A percentile compares a stretch with the other conserved stretches of the same genome.
Evolutionary conservation across 208 protist genomes (phyloP).

Genomic region (Acanthamoeba quina): DNA sequence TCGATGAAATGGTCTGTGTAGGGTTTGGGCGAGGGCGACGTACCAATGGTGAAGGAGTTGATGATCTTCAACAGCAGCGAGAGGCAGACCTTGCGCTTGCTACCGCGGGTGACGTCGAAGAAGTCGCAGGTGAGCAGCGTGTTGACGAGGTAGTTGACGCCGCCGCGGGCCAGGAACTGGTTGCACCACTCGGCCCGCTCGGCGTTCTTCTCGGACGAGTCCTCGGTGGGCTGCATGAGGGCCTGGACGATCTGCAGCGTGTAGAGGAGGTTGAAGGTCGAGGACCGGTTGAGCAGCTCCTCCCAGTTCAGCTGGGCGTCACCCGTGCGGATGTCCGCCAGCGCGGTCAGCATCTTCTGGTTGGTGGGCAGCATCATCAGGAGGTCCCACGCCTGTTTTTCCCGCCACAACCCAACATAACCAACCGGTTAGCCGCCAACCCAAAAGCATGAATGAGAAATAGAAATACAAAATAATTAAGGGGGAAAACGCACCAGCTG

Average conservation of each 20-base stretch:
- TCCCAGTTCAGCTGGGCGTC: slow-evolving; percentile 65
- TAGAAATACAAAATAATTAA: background rate
- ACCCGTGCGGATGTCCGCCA: slow-evolving; percentile 14
- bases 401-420: background rate
- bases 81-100: slow-evolving; percentile 79
- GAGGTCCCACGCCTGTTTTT: slow-evolving; percentile 78
- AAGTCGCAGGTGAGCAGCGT: slow-evolving; percentile 74
- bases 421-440: background rate
- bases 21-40: background rate
- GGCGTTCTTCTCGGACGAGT: slow-evolving; percentile 38
- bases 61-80: slow-evolving; percentile 78
- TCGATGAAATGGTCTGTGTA: background rate
- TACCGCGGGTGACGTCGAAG: slow-evolving; percentile 68
- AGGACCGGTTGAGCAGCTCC: slow-evolving; percentile 58
- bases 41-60: slow-evolving; percentile 65
- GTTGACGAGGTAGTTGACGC: slow-evolving; percentile 67
- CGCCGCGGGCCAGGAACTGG: slow-evolving; percentile 70
- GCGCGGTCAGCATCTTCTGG: slow-evolving; percentile 68
- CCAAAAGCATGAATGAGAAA: background rate
- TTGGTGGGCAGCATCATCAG: slow-evolving; percentile 84
- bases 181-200: slow-evolving; percentile 72
- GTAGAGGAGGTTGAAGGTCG: slow-evolving; percentile 76
- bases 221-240: slow-evolving; percentile 63
- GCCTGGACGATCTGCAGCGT: slow-evolving; percentile 78
- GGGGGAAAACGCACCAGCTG: background rate